A percentile compares a stretch with the other conserved stretches of the same genome.
phyloP scores from a whole-genome alignment of 331 rosid genomes.

The Quercus lobata region DNA sequence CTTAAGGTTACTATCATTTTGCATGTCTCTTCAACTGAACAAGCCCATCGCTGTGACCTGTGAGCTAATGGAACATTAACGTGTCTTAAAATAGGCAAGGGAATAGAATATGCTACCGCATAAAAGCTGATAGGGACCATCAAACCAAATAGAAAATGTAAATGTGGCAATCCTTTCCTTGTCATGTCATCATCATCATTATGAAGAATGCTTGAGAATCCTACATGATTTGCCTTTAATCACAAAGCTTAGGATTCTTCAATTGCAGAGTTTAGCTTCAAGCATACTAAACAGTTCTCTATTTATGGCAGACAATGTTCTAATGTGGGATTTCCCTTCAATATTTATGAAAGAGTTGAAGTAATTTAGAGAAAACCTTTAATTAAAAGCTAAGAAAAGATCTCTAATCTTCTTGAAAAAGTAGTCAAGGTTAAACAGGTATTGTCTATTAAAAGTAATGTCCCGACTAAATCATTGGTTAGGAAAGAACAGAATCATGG shows the following conservation, averaged over 20 bases:
- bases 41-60: conserved; percentile 7
- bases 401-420: conserved; percentile 14
- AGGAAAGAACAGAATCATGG: conserved; percentile 21
- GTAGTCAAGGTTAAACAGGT: conserved; percentile 34
- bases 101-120: conserved; percentile 19
- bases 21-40: neutral
- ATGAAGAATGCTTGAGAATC: conserved; percentile 15
- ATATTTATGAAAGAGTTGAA: neutral
- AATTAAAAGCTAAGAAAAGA: neutral
- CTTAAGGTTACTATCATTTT: neutral
- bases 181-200: conserved; percentile 16
- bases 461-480: conserved; percentile 23
- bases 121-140: conserved; percentile 16
- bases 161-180: conserved; percentile 20
- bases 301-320: neutral
- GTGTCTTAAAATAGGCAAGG: conserved; percentile 6
- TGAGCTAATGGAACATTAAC: conserved; percentile 5
- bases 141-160: conserved; percentile 17
- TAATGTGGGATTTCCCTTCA: neutral
- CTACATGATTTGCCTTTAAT: neutral
- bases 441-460: conserved; percentile 7
- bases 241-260: conserved; percentile 21
- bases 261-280: conserved; percentile 5
- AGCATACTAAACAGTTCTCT: neutral
- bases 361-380: neutral